A percentile compares a stretch with the other conserved stretches of the same genome.
Conservation (phyloP, 2,329 filamentous ascomycete species). For the Penicillium sp. region DNA sequence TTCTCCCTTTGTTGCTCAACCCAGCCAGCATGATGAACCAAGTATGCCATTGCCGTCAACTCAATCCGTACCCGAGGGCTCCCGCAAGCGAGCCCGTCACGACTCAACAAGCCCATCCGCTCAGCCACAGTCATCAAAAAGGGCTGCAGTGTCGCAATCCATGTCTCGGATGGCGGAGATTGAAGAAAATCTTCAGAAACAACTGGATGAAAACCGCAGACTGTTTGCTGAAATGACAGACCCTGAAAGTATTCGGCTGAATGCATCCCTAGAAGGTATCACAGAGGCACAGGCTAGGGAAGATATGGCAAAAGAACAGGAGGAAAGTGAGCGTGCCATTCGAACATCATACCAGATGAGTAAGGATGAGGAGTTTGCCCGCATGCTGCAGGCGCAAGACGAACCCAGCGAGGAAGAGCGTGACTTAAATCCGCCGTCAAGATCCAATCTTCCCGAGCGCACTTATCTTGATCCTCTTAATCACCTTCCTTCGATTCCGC, state of each 20-base stretch:
- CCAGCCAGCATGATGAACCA: background rate
- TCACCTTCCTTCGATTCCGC: too few species aligned
- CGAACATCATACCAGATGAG: slow-evolving; percentile 11
- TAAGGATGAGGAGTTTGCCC: slow-evolving; percentile 40
- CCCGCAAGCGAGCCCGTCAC: slow-evolving; percentile 21
- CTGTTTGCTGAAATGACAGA: slow-evolving; percentile 10
- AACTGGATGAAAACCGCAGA: slow-evolving; percentile 4
- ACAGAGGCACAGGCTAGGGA: slow-evolving; percentile 12
- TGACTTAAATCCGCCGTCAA: too few species aligned
- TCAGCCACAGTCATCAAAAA: slow-evolving; percentile 13
- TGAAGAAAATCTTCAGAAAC: slow-evolving; percentile 4
- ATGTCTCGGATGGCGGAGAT: slow-evolving; percentile 8
- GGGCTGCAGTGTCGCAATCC: slow-evolving; percentile 7
- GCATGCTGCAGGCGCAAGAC: slow-evolving; percentile 33
- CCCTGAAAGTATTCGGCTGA: slow-evolving; percentile 3
- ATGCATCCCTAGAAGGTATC: background rate
- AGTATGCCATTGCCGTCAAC: background rate
- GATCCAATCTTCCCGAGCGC: too few species aligned
- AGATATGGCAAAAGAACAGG: slow-evolving; percentile 31
- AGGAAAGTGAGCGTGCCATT: slow-evolving; percentile 13
- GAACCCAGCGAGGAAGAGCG: slow-evolving; percentile 2
- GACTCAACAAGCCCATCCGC: slow-evolving; percentile 11
- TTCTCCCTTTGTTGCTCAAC: slow-evolving; percentile 13
- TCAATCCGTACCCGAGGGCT: background rate
- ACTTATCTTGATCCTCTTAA: too few species aligned